These are phyloP conservation scores for Rhizopus sp. DNA, from an alignment of 371 early-diverging fungal species.

Conservation along the genomic window DNA sequence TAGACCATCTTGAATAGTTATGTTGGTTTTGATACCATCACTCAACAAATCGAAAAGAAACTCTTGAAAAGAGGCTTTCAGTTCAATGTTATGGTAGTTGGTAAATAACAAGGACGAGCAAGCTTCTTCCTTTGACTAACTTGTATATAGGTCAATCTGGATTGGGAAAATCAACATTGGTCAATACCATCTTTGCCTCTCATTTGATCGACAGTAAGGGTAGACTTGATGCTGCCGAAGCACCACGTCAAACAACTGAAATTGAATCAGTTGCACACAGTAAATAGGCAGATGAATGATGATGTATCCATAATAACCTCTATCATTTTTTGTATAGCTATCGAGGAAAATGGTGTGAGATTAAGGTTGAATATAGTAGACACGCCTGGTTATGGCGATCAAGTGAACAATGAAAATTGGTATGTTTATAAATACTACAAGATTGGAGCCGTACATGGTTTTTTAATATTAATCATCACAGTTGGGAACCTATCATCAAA, in stretches of 20 bases:
- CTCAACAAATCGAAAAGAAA: conserved; percentile 92
- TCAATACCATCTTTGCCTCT: conserved; percentile 92
- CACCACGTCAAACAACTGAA: conserved; percentile 79
- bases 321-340: conserved; percentile 45
- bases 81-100: conserved; percentile 95
- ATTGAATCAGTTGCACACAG: conserved; percentile 81
- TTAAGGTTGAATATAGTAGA: conserved; percentile 83
- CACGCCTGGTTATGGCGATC: conserved; percentile 79
- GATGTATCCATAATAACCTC: not conserved
- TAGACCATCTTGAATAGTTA: conserved; percentile 61
- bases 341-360: conserved; percentile 84
- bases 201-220: conserved; percentile 87
- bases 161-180: conserved; percentile 97
- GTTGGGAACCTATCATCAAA: conserved; percentile 89
- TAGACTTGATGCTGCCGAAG: conserved; percentile 68
- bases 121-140: not conserved
- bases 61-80: conserved; percentile 92
- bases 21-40: conserved; percentile 96
- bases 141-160: conserved; percentile 86
- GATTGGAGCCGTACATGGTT: too few relatives aligned
- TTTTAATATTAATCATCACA: conserved; percentile 12
- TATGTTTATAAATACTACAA: conserved; percentile 22
- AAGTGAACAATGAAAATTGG: conserved; percentile 89
- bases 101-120: conserved; percentile 38
- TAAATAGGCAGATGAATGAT: conserved; percentile 28